Base-by-base conservation (phyloP, 805 yeast genomes). In the Cyberlindnera galapagoensis region DNA sequence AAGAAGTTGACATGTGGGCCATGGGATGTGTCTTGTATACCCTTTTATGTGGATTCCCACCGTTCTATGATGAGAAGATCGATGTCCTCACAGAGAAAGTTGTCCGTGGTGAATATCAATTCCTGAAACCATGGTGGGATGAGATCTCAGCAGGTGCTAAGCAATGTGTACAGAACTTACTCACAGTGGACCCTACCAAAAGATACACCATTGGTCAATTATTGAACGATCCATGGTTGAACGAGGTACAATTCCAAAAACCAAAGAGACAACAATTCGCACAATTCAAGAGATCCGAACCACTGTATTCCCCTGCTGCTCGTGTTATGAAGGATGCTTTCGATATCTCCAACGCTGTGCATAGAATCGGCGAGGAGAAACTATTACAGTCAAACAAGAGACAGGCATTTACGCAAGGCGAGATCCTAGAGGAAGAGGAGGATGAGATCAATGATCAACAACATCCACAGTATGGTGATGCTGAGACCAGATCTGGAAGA, bases 121-220 rank as follows among this genome's bases (percentile, higher is more conserved):
- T 81, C 52, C 61, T 83, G 33, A 61, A 71, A 38, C 94, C 94
- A 2, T 83, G 94, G 94, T 83, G 92, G 85, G 92, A 82, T 56
- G 94, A 83, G 52, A 79, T 83, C 21, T 68, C 80, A 31, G 57
- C 53, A 24, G 85, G 76, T 22, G 88, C 87, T 18, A 83, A 81
- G 49, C 69, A 70, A 45, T 68, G 83, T 46, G 83, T 83, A 10
- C 57, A 70, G 4, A 75, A 71, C 46, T 64, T 83, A 54, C 62
- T 83, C 41, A 77, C 79, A 18, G 80, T 80, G 11, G 76, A 83
- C 52, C 88, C 92, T 1, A 62, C 63, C 9, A 69, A 67, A 33
- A 65, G 94, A 46, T 80, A 78, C 42, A 72, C 82, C 3, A 69
- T 81, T 26, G 78, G 77, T 29, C 78, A 82, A 39, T 63, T 83